phyloP scores from a whole-genome alignment of 1,284 basidiomycete genomes.

The Ceratobasidium sp. region DNA sequence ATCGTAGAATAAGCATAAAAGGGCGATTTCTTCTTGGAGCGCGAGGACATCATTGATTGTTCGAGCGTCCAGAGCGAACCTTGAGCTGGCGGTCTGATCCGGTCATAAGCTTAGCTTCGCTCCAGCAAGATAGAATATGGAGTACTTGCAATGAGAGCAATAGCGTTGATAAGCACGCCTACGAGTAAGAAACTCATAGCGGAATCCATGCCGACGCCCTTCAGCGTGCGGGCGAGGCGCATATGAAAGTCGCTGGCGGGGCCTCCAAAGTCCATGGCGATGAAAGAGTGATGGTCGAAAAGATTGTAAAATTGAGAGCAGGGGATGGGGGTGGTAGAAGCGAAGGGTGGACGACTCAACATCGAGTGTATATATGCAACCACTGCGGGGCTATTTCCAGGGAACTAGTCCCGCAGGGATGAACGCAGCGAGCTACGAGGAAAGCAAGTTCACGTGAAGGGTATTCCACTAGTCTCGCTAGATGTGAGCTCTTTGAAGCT shows the following conservation, averaged over 20 bases:
- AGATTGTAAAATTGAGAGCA: too few relatives aligned
- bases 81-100: background rate
- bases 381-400: background rate
- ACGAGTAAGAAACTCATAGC: background rate
- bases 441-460: background rate
- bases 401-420: background rate
- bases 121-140: background rate
- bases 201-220: background rate
- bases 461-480: background rate
- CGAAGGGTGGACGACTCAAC: background rate
- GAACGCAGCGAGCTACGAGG: background rate
- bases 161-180: conserved; percentile 2
- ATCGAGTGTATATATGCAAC: background rate
- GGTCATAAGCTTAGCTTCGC: background rate
- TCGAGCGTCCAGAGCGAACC: background rate
- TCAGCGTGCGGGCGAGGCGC: background rate
- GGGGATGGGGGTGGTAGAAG: too few relatives aligned
- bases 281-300: background rate
- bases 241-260: conserved; percentile 1
- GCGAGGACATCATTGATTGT: conserved; percentile 1
- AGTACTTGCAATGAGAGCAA: conserved; percentile 10
- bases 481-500: background rate
- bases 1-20: background rate
- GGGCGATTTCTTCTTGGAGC: background rate
- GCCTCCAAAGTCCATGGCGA: background rate